Base-by-base conservation (phyloP, 1,284 basidiomycete species). In the Fomes fomentarius region DNA sequence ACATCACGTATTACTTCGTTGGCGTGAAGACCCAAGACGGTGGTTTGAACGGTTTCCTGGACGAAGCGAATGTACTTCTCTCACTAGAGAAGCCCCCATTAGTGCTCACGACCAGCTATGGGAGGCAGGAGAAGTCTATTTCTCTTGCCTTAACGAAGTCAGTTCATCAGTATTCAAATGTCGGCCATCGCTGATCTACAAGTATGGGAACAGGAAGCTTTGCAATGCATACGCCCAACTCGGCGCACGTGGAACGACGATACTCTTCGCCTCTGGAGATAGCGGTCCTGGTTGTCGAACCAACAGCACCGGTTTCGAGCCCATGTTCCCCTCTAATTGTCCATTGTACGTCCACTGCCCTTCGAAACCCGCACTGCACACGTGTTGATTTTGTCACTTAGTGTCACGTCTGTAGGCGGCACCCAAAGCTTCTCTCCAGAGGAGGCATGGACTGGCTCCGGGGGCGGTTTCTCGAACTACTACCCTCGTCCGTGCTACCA, bases 251-350 rank as follows among this genome's bases (percentile, higher is more conserved):
- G 87, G 87, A n/a, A 77, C 76, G 10, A 81, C 80, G 9, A 70
- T 84, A 17, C 72, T 90, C 61, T 87, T 83, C 71, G 81, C 82
- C 21, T 82, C 81, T 46, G 87, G 87, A 48, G 87, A 84, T 60
- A 66, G 62, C 50, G 87, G 85, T 47, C 47, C 87, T 19, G 79
- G 72, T 12, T 84, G 82, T 22, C 74, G 79, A 9, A 79, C 71
- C 6, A 77, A 76, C 43, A 71, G 52, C 25, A 65, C 64, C 12
- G 60, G 72, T 14, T 89, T 90, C 78, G 77, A 84, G 55, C 85
- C 87, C 14, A 73, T 65, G 0, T 89, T 91, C 78, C 88, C 88
- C 11, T 84, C 86, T 33, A 77, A 79, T n/a, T 80, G 84, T 79
- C 71, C 68, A 67, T 76, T 57, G 44, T 48, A 73, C 70, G 45